Conservation (phyloP, 768 basidiomycete species). For the Sistotremastrum suecicum region DNA sequence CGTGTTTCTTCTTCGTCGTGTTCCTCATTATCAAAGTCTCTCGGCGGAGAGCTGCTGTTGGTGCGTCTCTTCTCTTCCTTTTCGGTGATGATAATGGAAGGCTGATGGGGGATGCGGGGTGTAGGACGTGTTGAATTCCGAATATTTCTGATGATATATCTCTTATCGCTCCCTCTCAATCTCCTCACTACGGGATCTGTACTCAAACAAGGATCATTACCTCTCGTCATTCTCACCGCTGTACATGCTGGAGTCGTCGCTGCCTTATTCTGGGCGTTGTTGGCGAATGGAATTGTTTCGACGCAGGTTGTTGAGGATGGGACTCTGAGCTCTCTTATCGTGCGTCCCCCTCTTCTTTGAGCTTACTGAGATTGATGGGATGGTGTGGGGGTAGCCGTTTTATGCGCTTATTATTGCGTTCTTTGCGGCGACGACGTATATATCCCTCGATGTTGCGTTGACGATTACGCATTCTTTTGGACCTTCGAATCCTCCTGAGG, state of each 20-base stretch:
- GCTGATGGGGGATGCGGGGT: background rate
- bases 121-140: slow-evolving; percentile 60
- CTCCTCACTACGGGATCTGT: slow-evolving; percentile 70
- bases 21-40: slow-evolving; percentile 42
- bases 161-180: slow-evolving; percentile 63
- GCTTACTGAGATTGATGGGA: background rate
- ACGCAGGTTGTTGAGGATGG: slow-evolving; percentile 94
- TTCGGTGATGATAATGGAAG: slow-evolving; percentile 1
- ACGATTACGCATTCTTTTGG: slow-evolving; percentile 49
- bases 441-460: slow-evolving; percentile 71
- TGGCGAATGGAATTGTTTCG: slow-evolving; percentile 64
- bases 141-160: slow-evolving; percentile 48
- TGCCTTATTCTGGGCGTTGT: slow-evolving; percentile 64
- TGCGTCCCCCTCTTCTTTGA: slow-evolving; percentile 20
- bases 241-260: slow-evolving; percentile 70
- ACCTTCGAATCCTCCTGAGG: slow-evolving; percentile 38
- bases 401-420: slow-evolving; percentile 39
- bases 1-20: slow-evolving; percentile 49
- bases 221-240: slow-evolving; percentile 56
- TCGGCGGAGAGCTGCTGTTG: slow-evolving; percentile 79
- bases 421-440: slow-evolving; percentile 65
- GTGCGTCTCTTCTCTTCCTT: slow-evolving; percentile 18
- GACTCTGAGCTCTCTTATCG: slow-evolving; percentile 52
- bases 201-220: slow-evolving; percentile 60
- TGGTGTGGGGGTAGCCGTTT: slow-evolving; percentile 36